Base-by-base conservation (phyloP, 148 eudicot species). In the Nepenthes gracilis region DNA sequence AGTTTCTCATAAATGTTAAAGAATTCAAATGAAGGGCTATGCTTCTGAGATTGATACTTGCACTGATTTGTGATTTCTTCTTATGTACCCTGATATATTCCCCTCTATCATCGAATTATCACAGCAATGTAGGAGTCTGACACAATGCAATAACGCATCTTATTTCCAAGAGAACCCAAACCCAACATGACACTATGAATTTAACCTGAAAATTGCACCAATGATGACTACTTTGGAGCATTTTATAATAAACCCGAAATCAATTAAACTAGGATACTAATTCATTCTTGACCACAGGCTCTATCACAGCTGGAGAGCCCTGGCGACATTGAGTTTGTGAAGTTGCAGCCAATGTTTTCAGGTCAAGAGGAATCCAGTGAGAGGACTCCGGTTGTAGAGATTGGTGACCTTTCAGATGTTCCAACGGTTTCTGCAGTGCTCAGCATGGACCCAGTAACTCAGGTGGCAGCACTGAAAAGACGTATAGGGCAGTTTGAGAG, bases 361-460 rank as follows among this genome's bases (percentile, higher is more conserved):
- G 43, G 69, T n/a, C 43, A 65, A 6, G 57, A 71, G 54, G 15
- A 60, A 35, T 52, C 74, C 11, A 6, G 53, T 35, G 74, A 81
- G 35, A 59, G 8, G 33, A n/a, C 62, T 35, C 2, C 11, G 48
- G 47, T 43, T 40, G 33, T 47, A 23, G 35, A 55, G 36, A 36
- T 33, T 37, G 6, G 37, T 59, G 32, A 40, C 47, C 35, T 14
- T 13, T 8, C 37, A 15, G 52, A 33, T 12, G 67, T 45, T 48
- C 96, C 98, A 1, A 82, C 80, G 56, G 65, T 88, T 50, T 78
- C 85, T 12, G 57, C 71, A 9, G 68, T 88, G 45, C 48, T 82
- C 33, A 68, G 64, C 4, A 88, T 92, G 90, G 94, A 92, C 43
- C 72, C 78, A 0, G 85, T 80, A 34, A 75, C 83, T 52, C 79